Evolutionary conservation across 116 monocot species (phyloP).

Genomic region (Iris pallida): DNA sequence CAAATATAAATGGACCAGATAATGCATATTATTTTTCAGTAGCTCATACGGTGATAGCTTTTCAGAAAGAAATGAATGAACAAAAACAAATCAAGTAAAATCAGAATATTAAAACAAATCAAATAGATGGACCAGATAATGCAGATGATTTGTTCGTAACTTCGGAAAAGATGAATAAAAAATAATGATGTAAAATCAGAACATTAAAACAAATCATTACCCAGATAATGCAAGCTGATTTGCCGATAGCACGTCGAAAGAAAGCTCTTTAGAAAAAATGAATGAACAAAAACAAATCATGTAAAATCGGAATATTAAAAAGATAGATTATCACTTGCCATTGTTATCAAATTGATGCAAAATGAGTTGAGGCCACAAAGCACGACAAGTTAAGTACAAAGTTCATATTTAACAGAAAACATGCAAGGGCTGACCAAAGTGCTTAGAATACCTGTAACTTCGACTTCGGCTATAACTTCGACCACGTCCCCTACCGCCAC

Average conservation of each 20-base stretch:
- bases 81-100: not conserved
- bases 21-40: too few relatives aligned
- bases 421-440: not conserved
- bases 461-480: conserved; percentile 73
- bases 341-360: not conserved
- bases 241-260: too few relatives aligned
- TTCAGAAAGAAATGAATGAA: not conserved
- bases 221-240: too few relatives aligned
- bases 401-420: not conserved
- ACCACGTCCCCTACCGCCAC: conserved; percentile 58
- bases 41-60: too few relatives aligned
- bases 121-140: too few relatives aligned
- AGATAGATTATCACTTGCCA: too few relatives aligned
- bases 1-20: too few relatives aligned
- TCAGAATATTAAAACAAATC: too few relatives aligned
- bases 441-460: conserved; percentile 59
- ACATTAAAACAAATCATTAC: too few relatives aligned
- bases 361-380: not conserved
- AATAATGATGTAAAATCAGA: too few relatives aligned
- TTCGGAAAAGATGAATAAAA: too few relatives aligned
- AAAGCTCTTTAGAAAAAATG: not conserved
- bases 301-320: not conserved
- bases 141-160: too few relatives aligned
- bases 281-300: not conserved
- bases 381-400: not conserved